Base-by-base conservation (phyloP, 83 land plant genomes). In the Larix sibirica region DNA sequence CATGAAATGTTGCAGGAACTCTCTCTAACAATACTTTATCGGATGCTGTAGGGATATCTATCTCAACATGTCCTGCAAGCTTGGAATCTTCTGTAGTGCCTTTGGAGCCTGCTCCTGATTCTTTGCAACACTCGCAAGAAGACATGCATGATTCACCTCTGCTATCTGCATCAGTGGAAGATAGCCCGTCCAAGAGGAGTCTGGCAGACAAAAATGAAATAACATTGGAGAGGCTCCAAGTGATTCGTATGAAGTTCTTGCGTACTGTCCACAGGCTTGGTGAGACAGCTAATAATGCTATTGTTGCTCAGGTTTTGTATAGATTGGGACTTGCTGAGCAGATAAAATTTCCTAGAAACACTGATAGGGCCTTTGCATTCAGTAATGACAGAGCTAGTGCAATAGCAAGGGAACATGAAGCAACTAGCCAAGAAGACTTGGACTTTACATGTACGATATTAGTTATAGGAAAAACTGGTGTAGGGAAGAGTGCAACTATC, bases 241-340 rank as follows among this genome's bases (percentile, higher is more conserved):
- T 81, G 54, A 84, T 95, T 40, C 87, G 98, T 62, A 95, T 95
- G 80, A 95, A 95, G 81, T 96, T 93, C 70, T 79, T 96, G 67
- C 87, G 98, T 82, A 93, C 95, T 80, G 93, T 95, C 56, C 90
- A 93, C n/a, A 89, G 97, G 38, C 84, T 95, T 36, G 98, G 98
- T 26, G 91, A 91, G 70, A 89, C 98, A 80, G 76, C 93, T 17
- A 92, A 96, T 65, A 96, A 95, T 78, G 86, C 82, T 68, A 38
- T 91, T 31, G 96, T 90, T 62, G 80, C 88, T 24, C 94, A 92
- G 82, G 96, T 92, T 42, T 69, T 94, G n/a, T 86, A 92, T 79
- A 83, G 96, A 36, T 69, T 94, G 31, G 90, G 94, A 36, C 73
- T 94, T 17, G 93, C 95, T 23, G 85, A 87, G 70, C 85, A 90